Base-by-base conservation (phyloP, 768 basidiomycete genomes). In the Termitomyces sp. region DNA sequence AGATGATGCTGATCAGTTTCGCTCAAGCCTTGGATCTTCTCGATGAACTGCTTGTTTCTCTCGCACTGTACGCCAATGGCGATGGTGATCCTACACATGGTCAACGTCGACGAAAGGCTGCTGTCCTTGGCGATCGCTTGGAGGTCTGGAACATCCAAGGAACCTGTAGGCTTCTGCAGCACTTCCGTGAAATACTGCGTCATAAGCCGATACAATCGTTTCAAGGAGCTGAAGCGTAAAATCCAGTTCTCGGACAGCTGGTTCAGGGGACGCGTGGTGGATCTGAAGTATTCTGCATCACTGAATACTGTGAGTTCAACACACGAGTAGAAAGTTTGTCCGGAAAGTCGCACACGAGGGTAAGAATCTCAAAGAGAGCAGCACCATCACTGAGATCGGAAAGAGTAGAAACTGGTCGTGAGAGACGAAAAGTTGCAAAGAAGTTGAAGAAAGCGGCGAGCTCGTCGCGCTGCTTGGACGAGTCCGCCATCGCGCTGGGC, bases 21-120 rank as follows among this genome's bases (percentile, higher is more conserved):
- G 58, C 82, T 87, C 59, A 97, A 70, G 2, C 81, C 79, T 65
- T 95, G 94, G 35, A 98, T 98, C 72, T 84, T 89, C 67, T 84
- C 86, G 59, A 98, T 94, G 61, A 95, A 88, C 60, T 86, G 83
- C 73, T 92, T 85, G 65, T 95, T 95, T 68, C 82, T 82, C 68
- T 90, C 88, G 65, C 90, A 94, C 71, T 95, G 92, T 10, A 94
- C 92, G 1, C 88, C 86, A 61, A 94, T 89, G 21, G 88, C 90
- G 46, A 96, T 86, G 12, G 88, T 86, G 42, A 94, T 75, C 46
- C 89, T 81, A 66, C 91, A 94, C 73, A 95, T 78, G 19, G 82
- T 76, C 28, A 94, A 75, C 3, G 86, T 85, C 27, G 89, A 88
- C 12, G 69, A 61, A 3, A 86, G 68, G 64, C 83, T 80, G 56